These are phyloP conservation scores for Mycena belliarum DNA, from an alignment of 768 basidiomycete genomes.

Conservation along the genomic window DNA sequence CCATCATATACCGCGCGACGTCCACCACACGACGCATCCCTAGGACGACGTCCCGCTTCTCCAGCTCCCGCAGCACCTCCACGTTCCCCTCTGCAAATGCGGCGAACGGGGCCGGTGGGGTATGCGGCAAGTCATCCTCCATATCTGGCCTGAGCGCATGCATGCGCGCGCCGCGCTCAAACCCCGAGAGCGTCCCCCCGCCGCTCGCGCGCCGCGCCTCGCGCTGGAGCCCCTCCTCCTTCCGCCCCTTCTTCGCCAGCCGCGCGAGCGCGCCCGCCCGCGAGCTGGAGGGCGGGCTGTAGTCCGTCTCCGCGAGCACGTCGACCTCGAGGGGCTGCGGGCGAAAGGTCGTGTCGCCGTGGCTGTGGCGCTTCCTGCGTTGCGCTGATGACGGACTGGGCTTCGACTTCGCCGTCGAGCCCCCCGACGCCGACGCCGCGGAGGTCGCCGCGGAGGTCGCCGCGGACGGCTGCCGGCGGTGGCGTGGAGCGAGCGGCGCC, in stretches of 20 bases:
- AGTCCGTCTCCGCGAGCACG: conserved; percentile 13
- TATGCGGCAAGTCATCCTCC: conserved; percentile 14
- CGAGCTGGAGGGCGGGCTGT: conserved; percentile 17
- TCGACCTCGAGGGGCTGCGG: conserved; percentile 13
- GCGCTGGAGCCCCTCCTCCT: conserved; percentile 36
- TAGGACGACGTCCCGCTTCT: conserved; percentile 17
- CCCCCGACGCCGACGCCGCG: neutral
- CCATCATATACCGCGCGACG: conserved; percentile 3
- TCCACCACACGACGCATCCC: conserved; percentile 1
- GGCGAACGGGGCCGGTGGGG: conserved; percentile 12
- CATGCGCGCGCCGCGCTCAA: neutral
- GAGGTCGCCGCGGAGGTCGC: no score
- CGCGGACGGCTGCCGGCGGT: neutral
- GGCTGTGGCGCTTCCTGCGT: conserved; percentile 10
- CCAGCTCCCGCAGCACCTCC: conserved; percentile 28
- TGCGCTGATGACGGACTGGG: conserved; percentile 2
- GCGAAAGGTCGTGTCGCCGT: conserved; percentile 1
- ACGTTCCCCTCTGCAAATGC: conserved; percentile 23
- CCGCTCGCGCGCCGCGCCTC: conserved; percentile 36
- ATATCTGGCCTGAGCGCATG: conserved; percentile 13
- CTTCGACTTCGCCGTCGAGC: neutral
- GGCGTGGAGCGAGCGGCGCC: neutral
- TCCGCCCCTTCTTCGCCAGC: conserved; percentile 30
- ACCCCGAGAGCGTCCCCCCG: conserved; percentile 10
- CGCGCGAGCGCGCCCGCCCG: conserved; percentile 12